Percentiles rank a stretch among this genome's conserved stretches.
phyloP scores from a whole-genome alignment of 768 basidiomycete genomes.

The Tylopilus vinaceipallidus region DNA sequence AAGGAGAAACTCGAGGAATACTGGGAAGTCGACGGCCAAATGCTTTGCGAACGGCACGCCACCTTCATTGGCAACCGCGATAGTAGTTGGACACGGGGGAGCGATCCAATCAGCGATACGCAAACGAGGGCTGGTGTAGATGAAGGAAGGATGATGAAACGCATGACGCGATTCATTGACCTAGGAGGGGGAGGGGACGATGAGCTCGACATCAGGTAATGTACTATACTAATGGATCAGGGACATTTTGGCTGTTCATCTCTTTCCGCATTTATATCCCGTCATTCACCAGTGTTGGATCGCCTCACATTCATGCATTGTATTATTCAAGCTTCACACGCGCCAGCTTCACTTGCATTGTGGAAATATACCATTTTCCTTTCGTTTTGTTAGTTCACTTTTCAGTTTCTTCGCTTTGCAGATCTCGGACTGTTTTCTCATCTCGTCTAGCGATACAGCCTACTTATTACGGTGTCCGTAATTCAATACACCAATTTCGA shows the following conservation, averaged over 20 bases:
- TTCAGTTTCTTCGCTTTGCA: conserved; percentile 1
- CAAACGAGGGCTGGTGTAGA: conserved; percentile 24
- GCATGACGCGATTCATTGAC: conserved; percentile 82
- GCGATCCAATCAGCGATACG: conserved; percentile 10
- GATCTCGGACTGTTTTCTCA: conserved; percentile 9
- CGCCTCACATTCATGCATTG: conserved; percentile 15
- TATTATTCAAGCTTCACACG: conserved; percentile 16
- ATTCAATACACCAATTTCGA: conserved; percentile 1
- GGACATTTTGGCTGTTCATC: conserved; percentile 10
- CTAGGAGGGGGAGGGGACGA: conserved; percentile 38
- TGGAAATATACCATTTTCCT: conserved; percentile 22
- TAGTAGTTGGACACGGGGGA: conserved; percentile 17
- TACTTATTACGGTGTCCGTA: conserved; percentile 13
- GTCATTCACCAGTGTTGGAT: conserved; percentile 19
- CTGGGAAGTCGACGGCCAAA: conserved; percentile 83
- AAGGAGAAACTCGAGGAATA: conserved; percentile 71
- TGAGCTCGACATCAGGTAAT: conserved; percentile 33
- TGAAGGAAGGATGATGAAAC: conserved; percentile 61
- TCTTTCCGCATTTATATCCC: conserved; percentile 15
- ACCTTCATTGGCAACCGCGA: conserved; percentile 25
- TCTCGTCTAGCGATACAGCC: conserved; percentile 14
- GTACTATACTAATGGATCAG: conserved; percentile 15
- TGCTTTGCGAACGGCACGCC: conserved; percentile 86
- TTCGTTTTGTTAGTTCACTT: conserved; percentile 20
- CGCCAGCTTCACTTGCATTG: conserved; percentile 15